Evolutionary conservation across 2,329 filamentous ascomycete species (phyloP).

Genomic region (Chaetothyriales sp.): DNA sequence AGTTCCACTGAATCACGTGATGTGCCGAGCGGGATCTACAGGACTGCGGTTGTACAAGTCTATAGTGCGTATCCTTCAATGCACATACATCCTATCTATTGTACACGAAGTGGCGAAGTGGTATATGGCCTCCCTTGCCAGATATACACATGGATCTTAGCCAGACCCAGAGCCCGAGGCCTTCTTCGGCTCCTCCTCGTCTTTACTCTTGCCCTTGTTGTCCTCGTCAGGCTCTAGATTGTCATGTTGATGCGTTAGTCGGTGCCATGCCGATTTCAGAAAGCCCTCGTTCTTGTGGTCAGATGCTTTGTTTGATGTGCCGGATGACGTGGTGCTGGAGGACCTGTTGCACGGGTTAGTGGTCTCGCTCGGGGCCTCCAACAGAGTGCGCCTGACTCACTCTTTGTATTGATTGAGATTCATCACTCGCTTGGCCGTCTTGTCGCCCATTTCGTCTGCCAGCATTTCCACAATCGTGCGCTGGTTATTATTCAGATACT

Average conservation of each 20-base stretch:
- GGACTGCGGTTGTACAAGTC: too few species aligned
- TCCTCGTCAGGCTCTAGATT: slow-evolving; percentile 14
- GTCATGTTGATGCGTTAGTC: slow-evolving; percentile 57
- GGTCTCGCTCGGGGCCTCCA: background rate
- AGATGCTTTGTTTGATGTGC: slow-evolving; percentile 15
- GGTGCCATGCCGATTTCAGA: slow-evolving; percentile 85
- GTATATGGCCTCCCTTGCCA: background rate
- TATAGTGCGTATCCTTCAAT: background rate
- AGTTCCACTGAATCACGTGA: background rate
- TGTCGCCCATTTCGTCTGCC: slow-evolving; percentile 89
- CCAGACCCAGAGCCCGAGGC: slow-evolving; percentile 24
- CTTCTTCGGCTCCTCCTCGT: slow-evolving; percentile 26
- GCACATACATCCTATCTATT: too few species aligned
- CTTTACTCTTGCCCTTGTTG: slow-evolving; percentile 5
- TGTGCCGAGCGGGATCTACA: too few species aligned
- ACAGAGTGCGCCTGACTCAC: slow-evolving; percentile 28
- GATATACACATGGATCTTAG: background rate
- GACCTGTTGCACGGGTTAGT: slow-evolving; percentile 9
- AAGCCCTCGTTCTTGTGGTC: slow-evolving; percentile 71
- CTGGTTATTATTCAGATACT: slow-evolving; percentile 82
- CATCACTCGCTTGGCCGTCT: slow-evolving; percentile 84
- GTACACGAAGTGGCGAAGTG: background rate
- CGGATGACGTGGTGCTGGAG: slow-evolving; percentile 6
- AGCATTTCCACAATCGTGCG: slow-evolving; percentile 88
- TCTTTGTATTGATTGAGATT: slow-evolving; percentile 46